Evolutionary conservation across 176 grass and related monocot genomes (phyloP).

Genomic region (Carex scoparia): DNA sequence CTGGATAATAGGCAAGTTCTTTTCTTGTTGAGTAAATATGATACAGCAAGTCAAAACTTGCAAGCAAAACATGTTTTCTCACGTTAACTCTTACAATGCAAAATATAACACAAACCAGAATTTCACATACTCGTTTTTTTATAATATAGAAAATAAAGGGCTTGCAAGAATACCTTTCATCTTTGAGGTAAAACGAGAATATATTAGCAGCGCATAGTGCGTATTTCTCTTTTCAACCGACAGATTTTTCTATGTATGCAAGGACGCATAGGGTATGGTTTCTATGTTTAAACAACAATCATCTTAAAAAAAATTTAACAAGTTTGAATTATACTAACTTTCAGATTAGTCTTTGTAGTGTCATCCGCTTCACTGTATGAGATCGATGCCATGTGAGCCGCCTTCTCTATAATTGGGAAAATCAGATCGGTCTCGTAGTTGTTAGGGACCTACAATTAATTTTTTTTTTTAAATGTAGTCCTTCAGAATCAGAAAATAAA

Average conservation of each 20-base stretch:
- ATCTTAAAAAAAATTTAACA: background rate
- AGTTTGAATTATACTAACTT: slow-evolving; percentile 42
- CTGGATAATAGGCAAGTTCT: slow-evolving; percentile 28
- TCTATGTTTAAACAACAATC: background rate
- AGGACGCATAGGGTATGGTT: background rate
- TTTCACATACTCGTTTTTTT: background rate
- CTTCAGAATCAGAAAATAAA: background rate
- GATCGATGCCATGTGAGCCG: slow-evolving; percentile 59
- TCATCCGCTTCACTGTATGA: slow-evolving; percentile 65
- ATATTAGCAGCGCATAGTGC: background rate
- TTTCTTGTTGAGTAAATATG: background rate
- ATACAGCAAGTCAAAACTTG: background rate
- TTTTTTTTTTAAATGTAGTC: background rate
- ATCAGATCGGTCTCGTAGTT: slow-evolving; percentile 97
- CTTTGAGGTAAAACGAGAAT: background rate
- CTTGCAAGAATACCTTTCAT: background rate
- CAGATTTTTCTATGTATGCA: background rate
- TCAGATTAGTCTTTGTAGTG: slow-evolving; percentile 63
- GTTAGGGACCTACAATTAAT: slow-evolving; percentile 73
- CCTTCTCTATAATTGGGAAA: slow-evolving; percentile 86
- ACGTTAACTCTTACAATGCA: background rate
- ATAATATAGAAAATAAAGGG: background rate
- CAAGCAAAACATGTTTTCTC: background rate
- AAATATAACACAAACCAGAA: background rate
- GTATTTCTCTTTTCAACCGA: background rate